These are phyloP conservation scores for Teunomyces gatunensis DNA, from an alignment of 805 yeast species.

Conservation along the genomic window DNA sequence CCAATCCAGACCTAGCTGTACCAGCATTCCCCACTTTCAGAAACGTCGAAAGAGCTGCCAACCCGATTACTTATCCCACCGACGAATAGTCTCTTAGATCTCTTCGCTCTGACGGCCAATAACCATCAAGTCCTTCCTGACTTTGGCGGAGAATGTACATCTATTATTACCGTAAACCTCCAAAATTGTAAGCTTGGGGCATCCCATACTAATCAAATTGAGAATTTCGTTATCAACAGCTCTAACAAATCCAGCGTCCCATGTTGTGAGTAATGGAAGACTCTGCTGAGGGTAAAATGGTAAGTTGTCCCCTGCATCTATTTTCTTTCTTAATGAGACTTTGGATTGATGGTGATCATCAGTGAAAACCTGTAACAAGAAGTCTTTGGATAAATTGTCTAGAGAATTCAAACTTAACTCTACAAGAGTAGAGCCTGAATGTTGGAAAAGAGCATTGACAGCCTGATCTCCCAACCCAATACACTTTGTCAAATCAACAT, in stretches of 20 bases:
- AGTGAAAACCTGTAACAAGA: constrained; percentile 48
- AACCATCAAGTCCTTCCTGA: constrained; percentile 54
- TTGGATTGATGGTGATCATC: constrained; percentile 24
- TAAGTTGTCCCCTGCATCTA: constrained; percentile 11
- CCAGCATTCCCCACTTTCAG: constrained; percentile 54
- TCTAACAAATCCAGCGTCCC: constrained; percentile 81
- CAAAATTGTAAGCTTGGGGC: constrained; percentile 60
- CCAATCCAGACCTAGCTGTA: constrained; percentile 14
- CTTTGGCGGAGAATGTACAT: constrained; percentile 54
- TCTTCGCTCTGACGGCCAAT: constrained; percentile 65
- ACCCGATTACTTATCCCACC: constrained; percentile 41
- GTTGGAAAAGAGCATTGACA: constrained; percentile 55
- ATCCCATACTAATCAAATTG: constrained; percentile 53
- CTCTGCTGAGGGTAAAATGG: constrained; percentile 17
- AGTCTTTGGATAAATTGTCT: constrained; percentile 49
- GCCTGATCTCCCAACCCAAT: constrained; percentile 62
- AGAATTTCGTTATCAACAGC: constrained; percentile 68
- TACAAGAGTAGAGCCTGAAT: constrained; percentile 63
- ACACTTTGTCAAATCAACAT: constrained; percentile 65
- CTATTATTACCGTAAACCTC: constrained; percentile 82
- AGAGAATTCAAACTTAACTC: constrained; percentile 74
- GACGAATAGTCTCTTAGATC: constrained; percentile 7
- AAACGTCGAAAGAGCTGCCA: constrained; percentile 62
- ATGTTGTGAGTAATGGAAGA: constrained; percentile 60
- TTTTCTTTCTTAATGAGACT: constrained; percentile 17